These are phyloP conservation scores for Ophiostoma sp. DNA, from an alignment of 2,329 filamentous ascomycete species.

Conservation along the genomic window DNA sequence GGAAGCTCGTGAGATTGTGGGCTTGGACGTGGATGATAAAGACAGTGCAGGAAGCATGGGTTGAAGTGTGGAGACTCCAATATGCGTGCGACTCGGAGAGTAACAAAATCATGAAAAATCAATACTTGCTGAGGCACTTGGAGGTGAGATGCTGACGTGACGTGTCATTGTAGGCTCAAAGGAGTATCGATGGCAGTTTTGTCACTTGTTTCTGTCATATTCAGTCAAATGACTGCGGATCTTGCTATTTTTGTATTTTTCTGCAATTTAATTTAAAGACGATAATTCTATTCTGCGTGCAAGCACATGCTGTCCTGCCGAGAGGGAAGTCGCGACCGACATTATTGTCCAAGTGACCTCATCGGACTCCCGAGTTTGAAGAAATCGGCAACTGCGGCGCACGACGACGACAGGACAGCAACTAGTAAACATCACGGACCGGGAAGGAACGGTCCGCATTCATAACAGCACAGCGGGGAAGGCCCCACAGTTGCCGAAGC, in stretches of 20 bases:
- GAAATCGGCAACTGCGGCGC: not conserved
- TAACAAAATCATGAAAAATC: not conserved
- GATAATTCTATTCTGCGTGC: not conserved
- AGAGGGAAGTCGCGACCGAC: constrained; percentile 8
- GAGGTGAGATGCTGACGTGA: constrained; percentile 9
- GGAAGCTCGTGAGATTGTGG: not conserved
- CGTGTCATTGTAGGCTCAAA: not conserved
- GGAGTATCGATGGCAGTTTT: not conserved
- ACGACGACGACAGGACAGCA: not conserved
- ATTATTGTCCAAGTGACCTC: not conserved
- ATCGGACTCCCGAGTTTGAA: not conserved
- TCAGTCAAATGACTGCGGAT: not conserved
- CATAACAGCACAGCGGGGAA: not conserved
- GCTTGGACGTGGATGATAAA: not conserved
- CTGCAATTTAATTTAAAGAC: not conserved
- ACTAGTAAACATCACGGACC: not conserved
- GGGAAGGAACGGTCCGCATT: constrained; percentile 3
- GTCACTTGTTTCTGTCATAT: not conserved
- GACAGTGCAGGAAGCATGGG: not conserved
- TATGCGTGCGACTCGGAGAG: not conserved
- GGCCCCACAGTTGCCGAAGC: not conserved
- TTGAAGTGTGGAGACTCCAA: not conserved
- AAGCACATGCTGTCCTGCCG: not conserved
- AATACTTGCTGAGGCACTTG: not conserved
- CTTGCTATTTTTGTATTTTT: not conserved